Evolutionary conservation across 2,329 filamentous ascomycete genomes (phyloP), one percentile per base, ranked within the genome.

Genomic region (Sphaceloma murrayae): DNA sequence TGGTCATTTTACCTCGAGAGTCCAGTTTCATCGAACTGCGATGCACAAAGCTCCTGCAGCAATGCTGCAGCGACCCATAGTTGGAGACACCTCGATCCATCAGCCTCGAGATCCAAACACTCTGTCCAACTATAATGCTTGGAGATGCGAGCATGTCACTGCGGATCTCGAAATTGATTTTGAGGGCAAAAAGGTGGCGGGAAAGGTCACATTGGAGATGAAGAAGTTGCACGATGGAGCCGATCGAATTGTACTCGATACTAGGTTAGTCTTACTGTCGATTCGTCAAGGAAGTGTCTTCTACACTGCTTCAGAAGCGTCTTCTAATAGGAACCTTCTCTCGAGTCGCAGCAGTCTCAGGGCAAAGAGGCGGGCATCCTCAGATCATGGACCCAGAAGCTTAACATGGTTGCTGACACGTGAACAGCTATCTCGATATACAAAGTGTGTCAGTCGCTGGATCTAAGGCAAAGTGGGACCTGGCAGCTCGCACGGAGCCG

Each of bases 121-220:
- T 18, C 67, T 91, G 48, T 83, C 85, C 59, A 96, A 96, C 69
- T 95, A 95, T 65, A 79, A 85, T 62, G 79, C 82, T 46, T 95
- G 86, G 79, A 72, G 77, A 49, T 94, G 85, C 13, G 79, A 74
- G 60, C 87, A 95, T 67, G 91, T 86, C 14, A 80, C 77, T 14
- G 83, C 85, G 47, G 78, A 83, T 62, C 77, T 95, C 57, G 77
- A 78, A 53, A 80, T 96, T 54, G 79, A 94, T 57, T 98, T 96
- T 61, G 75, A 82, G 49, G 72, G 78, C 58, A 84, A 86, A 68
- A 73, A 75, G 45, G 73, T 96, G 51, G 75, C 74, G 49, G 91
- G 91, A 17, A 80, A 75, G 51, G 85, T 95, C 17, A 68, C 78
- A 27, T 72, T 95, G 49, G 77, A 77, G 54, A 69, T 96, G 31